phyloP scores from a whole-genome alignment of 768 basidiomycete species.

The Pilatotrama ljubarskyi region DNA sequence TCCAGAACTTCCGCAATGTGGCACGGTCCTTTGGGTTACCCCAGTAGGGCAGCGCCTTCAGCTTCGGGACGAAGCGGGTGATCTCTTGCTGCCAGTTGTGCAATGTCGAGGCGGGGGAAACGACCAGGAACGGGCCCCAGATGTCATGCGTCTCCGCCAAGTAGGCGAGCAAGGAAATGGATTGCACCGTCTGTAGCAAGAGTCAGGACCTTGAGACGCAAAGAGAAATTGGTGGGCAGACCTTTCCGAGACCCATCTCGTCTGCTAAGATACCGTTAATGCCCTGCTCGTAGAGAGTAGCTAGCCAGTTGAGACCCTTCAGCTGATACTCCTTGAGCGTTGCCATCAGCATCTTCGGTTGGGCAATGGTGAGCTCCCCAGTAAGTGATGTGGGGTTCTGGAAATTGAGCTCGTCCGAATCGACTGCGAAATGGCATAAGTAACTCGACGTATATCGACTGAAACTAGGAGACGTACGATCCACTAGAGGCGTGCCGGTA shows the following conservation, averaged over 20 bases:
- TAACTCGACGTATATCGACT: background rate
- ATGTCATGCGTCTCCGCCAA: conserved; percentile 97
- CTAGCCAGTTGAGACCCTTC: conserved; percentile 97
- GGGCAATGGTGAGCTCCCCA: conserved; percentile 81
- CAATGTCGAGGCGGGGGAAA: conserved; percentile 94
- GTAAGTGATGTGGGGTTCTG: conserved; percentile 94
- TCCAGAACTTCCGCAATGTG: conserved; percentile 96
- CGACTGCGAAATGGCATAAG: conserved; percentile 50
- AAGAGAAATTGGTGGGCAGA: conserved; percentile 29
- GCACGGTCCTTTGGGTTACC: conserved; percentile 95
- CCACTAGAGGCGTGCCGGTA: conserved; percentile 56
- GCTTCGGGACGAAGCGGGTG: conserved; percentile 88
- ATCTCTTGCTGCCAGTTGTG: conserved; percentile 99
- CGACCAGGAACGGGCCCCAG: conserved; percentile 98
- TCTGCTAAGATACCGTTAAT: conserved; percentile 99
- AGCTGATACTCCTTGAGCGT: conserved; percentile 98
- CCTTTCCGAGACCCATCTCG: conserved; percentile 97
- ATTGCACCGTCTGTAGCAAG: conserved; percentile 82
- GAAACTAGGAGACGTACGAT: conserved; percentile 51
- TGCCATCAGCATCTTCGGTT: conserved; percentile 95
- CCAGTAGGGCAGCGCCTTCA: conserved; percentile 98
- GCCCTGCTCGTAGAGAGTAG: conserved; percentile 96
- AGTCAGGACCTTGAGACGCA: background rate
- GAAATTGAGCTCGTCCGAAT: conserved; percentile 98
- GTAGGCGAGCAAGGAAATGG: conserved; percentile 93